These are phyloP conservation scores for Coprinopsis strossmayeri DNA, from an alignment of 768 basidiomycete species.

Conservation along the genomic window DNA sequence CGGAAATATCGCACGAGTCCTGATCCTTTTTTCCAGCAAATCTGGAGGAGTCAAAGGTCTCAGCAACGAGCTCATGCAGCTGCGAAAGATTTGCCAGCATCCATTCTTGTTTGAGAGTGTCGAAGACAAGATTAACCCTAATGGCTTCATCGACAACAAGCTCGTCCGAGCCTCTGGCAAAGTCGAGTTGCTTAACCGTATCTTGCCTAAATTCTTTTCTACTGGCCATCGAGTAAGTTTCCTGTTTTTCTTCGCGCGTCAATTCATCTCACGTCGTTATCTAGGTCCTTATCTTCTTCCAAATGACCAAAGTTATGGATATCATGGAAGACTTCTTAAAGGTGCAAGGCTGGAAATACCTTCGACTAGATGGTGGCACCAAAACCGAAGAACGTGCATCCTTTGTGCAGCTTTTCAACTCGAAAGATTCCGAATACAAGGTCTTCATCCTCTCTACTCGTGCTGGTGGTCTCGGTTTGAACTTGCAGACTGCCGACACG, in stretches of 20 bases:
- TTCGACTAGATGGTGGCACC: constrained; percentile 93
- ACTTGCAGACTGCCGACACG: constrained; percentile 94
- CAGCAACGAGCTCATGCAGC: constrained; percentile 95
- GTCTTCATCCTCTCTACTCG: constrained; percentile 93
- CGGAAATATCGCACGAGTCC: not conserved
- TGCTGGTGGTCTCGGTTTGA: constrained; percentile 90
- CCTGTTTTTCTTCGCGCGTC: too few relatives aligned
- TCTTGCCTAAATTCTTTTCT: constrained; percentile 91
- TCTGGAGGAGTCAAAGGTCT: constrained; percentile 77
- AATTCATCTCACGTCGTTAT: too few relatives aligned
- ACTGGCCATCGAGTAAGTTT: constrained; percentile 90
- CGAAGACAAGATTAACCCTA: constrained; percentile 88
- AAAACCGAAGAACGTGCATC: constrained; percentile 93
- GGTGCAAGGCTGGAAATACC: constrained; percentile 78
- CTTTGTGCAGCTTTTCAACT: constrained; percentile 84
- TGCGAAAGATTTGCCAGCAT: constrained; percentile 97
- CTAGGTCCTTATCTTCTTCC: constrained; percentile 99
- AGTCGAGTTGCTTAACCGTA: constrained; percentile 83
- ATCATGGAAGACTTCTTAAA: constrained; percentile 95
- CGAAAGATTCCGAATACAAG: constrained; percentile 78
- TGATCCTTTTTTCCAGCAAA: constrained; percentile 38
- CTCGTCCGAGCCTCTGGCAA: constrained; percentile 88
- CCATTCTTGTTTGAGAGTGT: constrained; percentile 95
- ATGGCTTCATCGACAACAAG: constrained; percentile 75
- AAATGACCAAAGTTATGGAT: constrained; percentile 99